phyloP scores from a whole-genome alignment of 768 basidiomycete species.

The Dendrothele bispora region DNA sequence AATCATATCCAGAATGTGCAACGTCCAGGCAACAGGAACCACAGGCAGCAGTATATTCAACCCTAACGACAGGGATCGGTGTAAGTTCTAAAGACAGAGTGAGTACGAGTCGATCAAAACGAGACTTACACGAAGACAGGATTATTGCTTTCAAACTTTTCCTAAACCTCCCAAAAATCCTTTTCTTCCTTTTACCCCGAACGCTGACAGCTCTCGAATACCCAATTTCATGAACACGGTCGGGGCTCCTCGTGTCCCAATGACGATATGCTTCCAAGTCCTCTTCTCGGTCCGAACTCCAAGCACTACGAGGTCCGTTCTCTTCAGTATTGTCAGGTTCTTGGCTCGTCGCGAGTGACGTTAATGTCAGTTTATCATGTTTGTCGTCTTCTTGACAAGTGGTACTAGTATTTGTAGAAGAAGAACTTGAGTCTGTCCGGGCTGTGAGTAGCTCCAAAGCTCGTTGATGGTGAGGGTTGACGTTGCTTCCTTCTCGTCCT shows the following conservation, averaged over 20 bases:
- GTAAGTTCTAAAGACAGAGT: not conserved
- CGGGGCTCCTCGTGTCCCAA: not conserved
- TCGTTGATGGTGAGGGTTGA: slow-evolving; percentile 21
- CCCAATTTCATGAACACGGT: not conserved
- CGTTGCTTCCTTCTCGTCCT: slow-evolving; percentile 9
- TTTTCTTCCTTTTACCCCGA: no score
- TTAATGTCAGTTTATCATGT: not conserved
- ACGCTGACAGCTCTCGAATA: no score
- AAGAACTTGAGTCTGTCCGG: no score
- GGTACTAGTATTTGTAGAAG: slow-evolving; percentile 4
- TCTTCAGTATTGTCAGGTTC: slow-evolving; percentile 7
- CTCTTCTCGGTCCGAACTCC: slow-evolving; percentile 11
- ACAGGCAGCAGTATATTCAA: slow-evolving; percentile 40
- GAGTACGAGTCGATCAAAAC: no score
- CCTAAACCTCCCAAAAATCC: no score
- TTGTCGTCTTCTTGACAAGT: not conserved
- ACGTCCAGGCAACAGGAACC: slow-evolving; percentile 22
- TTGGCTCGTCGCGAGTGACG: not conserved
- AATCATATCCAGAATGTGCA: slow-evolving; percentile 24
- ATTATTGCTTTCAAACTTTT: slow-evolving; percentile 33
- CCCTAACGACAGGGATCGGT: slow-evolving; percentile 21
- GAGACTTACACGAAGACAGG: slow-evolving; percentile 34
- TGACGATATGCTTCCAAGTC: slow-evolving; percentile 6
- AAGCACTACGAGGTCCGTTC: slow-evolving; percentile 1
- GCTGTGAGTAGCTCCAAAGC: no score